These are phyloP conservation scores for Coemansia sp. DNA, from an alignment of 192 early-diverging fungal species.

Conservation along the genomic window DNA sequence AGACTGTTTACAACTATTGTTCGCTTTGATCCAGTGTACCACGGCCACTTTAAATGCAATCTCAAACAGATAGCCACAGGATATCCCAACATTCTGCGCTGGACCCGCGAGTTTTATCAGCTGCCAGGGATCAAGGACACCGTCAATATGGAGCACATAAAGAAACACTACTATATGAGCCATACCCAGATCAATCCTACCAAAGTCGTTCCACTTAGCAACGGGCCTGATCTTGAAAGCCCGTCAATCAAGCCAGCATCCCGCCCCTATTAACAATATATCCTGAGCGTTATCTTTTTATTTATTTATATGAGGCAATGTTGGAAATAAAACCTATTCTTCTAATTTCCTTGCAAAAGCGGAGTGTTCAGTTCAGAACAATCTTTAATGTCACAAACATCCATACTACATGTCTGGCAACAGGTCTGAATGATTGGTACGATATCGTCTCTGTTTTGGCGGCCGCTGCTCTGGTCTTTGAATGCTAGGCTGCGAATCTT, in stretches of 20 bases:
- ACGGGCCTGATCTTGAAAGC: conserved; percentile 59
- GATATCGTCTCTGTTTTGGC: conserved; percentile 12
- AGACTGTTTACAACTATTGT: conserved; percentile 94
- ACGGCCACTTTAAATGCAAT: conserved; percentile 96
- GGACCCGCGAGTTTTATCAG: conserved; percentile 83
- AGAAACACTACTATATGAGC: conserved; percentile 88
- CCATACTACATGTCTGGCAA: neutral
- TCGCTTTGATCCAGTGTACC: conserved; percentile 94
- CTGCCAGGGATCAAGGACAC: conserved; percentile 76
- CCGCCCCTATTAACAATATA: conserved; percentile 26
- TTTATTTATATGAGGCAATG: neutral
- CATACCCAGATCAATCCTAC: conserved; percentile 94
- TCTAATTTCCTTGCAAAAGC: conserved; percentile 4
- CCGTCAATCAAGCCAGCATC: conserved; percentile 33
- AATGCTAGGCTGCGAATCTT: conserved; percentile 36
- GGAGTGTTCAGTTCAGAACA: neutral
- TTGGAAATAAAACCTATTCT: neutral
- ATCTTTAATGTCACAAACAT: neutral
- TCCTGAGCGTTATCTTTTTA: neutral
- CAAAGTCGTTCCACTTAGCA: conserved; percentile 74
- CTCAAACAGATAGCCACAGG: conserved; percentile 79
- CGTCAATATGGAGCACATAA: conserved; percentile 96
- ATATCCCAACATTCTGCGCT: conserved; percentile 86
- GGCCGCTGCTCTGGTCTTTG: conserved; percentile 18
- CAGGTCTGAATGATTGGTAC: conserved; percentile 1